Evolutionary conservation across 1,284 basidiomycete genomes (phyloP), one percentile per base, ranked within the genome.

Genomic region (Abortiporus biennis): DNA sequence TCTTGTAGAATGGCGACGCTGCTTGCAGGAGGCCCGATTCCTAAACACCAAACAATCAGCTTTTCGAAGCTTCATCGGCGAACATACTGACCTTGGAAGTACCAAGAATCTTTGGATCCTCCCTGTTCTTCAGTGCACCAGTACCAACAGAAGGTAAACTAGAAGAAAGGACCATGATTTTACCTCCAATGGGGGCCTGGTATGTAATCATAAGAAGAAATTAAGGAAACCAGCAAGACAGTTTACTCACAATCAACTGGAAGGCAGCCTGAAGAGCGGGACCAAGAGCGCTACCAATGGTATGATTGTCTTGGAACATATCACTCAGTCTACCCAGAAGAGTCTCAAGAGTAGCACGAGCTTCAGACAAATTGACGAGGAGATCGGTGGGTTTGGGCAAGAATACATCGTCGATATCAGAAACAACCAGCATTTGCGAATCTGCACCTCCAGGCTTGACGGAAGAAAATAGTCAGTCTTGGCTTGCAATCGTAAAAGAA

Each of bases 391-490:
- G 95, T 67, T 96, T 95, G 15, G 96, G 96, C 19, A 99, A 70
- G 75, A 98, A 99, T 46, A 98, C 92, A 54, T 99, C 96, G 38
- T 96, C 89, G 34, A 95, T 77, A 60, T 99, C 96, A 4, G 92
- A 92, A 4, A 99, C 93, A 33, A 99, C 95, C 30, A 99, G 78
- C 93, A 99, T 97, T 13, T 82, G 80, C 1, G 92, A 82, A 33
- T 99, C 95, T 0, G 85, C 72, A 16, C 79, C 73, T 19, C 86
- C 92, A 33, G 92, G 77, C 84, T 90, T n/a, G n/a, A 45, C 22
- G 48, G 4, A 27, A 32, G 38, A 3, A 36, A 40, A 20, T 23
- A 47, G 17, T 48, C 40, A 36, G 35, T 19, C 5, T 30, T 31
- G n/a, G 21, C 41, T 20, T 13, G 23, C 12, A 9, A 27, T 16